A percentile compares a stretch with the other conserved stretches of the same genome.
Conservation (phyloP, 2,329 filamentous ascomycete genomes). For the Knoxdaviesia capensis region DNA sequence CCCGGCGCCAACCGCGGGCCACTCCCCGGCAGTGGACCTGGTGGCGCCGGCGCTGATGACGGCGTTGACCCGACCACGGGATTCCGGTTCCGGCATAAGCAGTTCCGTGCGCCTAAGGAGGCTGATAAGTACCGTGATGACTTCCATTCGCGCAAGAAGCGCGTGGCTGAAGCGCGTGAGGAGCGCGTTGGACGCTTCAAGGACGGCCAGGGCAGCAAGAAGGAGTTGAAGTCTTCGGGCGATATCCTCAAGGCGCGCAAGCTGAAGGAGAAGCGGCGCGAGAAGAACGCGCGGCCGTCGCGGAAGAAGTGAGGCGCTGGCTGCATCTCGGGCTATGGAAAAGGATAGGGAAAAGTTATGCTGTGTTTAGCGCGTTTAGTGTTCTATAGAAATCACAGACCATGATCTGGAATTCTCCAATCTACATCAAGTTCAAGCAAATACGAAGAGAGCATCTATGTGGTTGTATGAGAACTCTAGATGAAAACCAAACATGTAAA, state of each 20-base stretch:
- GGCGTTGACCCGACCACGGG: conserved; percentile 8
- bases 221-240: conserved; percentile 61
- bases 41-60: neutral
- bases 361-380: conserved; percentile 4
- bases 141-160: conserved; percentile 78
- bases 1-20: conserved; percentile 7
- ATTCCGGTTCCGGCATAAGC: conserved; percentile 61
- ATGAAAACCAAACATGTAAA: conserved; percentile 3
- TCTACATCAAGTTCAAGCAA: neutral
- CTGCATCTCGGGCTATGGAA: neutral
- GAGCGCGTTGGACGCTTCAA: conserved; percentile 57
- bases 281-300: conserved; percentile 73
- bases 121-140: conserved; percentile 86
- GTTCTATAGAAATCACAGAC: conserved; percentile 1
- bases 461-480: neutral
- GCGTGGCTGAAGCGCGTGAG: conserved; percentile 70
- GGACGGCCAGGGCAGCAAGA: conserved; percentile 51
- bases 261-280: conserved; percentile 52
- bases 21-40: conserved; percentile 9
- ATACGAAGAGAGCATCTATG: neutral
- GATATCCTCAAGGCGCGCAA: conserved; percentile 73
- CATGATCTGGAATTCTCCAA: neutral
- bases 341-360: neutral
- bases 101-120: conserved; percentile 74
- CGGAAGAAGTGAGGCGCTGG: conserved; percentile 28